Evolutionary conservation across 2,329 filamentous ascomycete genomes (phyloP).

Genomic region (Fusarium dimerum): DNA sequence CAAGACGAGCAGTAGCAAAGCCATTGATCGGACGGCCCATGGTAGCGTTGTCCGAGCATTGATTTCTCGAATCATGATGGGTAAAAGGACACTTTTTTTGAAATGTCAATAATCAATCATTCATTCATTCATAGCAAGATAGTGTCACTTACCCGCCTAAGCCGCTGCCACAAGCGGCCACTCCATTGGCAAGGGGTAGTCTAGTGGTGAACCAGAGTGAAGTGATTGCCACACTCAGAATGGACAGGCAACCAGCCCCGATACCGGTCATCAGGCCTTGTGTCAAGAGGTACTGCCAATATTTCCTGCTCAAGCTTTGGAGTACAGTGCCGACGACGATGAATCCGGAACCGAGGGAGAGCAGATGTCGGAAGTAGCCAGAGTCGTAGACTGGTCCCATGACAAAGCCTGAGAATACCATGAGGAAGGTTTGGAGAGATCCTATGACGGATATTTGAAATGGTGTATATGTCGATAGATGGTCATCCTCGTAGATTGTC

Average conservation of each 20-base stretch:
- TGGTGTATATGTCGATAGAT: slow-evolving; percentile 1
- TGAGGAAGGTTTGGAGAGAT: slow-evolving; percentile 22
- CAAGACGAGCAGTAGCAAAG: slow-evolving; percentile 8
- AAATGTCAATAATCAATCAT: not conserved
- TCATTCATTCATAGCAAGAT: accelerated
- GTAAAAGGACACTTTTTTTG: slow-evolving; percentile 16
- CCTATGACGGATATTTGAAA: slow-evolving; percentile 28
- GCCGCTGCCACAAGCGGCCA: slow-evolving; percentile 72
- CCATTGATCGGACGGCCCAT: slow-evolving; percentile 17
- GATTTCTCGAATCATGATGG: slow-evolving; percentile 20
- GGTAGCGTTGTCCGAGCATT: not conserved
- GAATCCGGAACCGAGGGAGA: slow-evolving; percentile 13
- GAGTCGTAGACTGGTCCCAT: slow-evolving; percentile 23
- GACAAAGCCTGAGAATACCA: slow-evolving; percentile 25
- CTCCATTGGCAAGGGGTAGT: slow-evolving; percentile 74
- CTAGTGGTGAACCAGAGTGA: slow-evolving; percentile 74
- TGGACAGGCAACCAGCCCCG: slow-evolving; percentile 75
- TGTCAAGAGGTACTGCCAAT: slow-evolving; percentile 79
- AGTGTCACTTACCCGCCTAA: slow-evolving; percentile 51
- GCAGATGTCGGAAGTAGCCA: slow-evolving; percentile 19
- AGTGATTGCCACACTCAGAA: slow-evolving; percentile 71
- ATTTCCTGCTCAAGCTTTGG: slow-evolving; percentile 39
- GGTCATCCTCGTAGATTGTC: slow-evolving; percentile 23
- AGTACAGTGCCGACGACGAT: slow-evolving; percentile 20
- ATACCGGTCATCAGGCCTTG: slow-evolving; percentile 73